phyloP scores from a whole-genome alignment of 2,329 filamentous ascomycete genomes.

The Fusarium robinianum region DNA sequence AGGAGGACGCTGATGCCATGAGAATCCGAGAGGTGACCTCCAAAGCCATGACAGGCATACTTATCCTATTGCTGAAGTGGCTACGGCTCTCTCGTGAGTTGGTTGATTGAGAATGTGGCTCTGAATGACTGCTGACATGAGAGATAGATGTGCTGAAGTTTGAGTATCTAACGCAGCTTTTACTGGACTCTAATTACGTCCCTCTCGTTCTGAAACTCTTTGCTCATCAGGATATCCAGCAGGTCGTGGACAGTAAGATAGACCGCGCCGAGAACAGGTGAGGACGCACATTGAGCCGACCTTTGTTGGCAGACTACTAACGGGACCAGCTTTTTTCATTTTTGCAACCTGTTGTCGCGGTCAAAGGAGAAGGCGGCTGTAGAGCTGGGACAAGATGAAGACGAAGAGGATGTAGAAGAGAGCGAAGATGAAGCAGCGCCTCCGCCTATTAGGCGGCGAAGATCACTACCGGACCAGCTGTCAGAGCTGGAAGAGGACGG shows the following conservation, averaged over 20 bases:
- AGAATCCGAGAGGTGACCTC: constrained; percentile 84
- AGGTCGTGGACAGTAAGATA: constrained; percentile 81
- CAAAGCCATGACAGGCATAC: constrained; percentile 88
- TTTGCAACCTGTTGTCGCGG: constrained; percentile 74
- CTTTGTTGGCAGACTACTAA: constrained; percentile 5
- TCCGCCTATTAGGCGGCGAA: constrained; percentile 74
- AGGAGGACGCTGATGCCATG: constrained; percentile 81
- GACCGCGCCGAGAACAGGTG: constrained; percentile 83
- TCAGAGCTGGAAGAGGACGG: constrained; percentile 33
- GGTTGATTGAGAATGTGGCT: not conserved
- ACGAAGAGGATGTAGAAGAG: constrained; percentile 46
- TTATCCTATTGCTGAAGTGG: constrained; percentile 93
- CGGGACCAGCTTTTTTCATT: constrained; percentile 77
- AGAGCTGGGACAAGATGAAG: constrained; percentile 45
- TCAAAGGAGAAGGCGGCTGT: constrained; percentile 44
- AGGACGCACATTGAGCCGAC: constrained; percentile 23
- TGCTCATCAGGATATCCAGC: constrained; percentile 91
- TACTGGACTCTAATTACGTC: constrained; percentile 94
- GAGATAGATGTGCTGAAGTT: constrained; percentile 84
- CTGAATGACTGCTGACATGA: constrained; percentile 19
- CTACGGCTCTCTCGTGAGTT: constrained; percentile 87
- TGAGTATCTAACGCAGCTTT: constrained; percentile 90
- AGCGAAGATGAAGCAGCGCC: constrained; percentile 80
- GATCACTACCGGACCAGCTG: constrained; percentile 49
- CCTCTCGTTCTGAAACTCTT: constrained; percentile 91